phyloP scores from a whole-genome alignment of 345 rosid genomes.

The Nephelium lappaceum region DNA sequence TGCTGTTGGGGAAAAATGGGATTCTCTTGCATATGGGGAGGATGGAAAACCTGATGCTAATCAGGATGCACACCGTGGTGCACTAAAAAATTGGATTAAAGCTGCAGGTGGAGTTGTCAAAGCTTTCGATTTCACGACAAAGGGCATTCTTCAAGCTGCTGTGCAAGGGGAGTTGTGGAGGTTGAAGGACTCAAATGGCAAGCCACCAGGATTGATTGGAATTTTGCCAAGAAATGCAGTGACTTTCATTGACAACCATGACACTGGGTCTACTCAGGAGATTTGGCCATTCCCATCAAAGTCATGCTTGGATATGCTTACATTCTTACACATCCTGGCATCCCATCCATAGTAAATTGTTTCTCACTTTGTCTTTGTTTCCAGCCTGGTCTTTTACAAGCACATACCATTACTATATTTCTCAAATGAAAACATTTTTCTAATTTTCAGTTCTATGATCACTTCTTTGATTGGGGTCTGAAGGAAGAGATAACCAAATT shows the following conservation, averaged over 20 bases:
- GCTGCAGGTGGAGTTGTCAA: conserved; percentile 59
- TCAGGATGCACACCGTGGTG: conserved; percentile 63
- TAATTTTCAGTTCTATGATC: conserved; percentile 73
- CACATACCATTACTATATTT: not conserved
- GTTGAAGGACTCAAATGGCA: conserved; percentile 66
- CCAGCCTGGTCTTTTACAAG: not conserved
- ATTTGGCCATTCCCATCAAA: conserved; percentile 77
- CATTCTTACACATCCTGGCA: conserved; percentile 86
- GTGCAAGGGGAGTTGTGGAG: conserved; percentile 82
- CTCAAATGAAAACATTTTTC: not conserved
- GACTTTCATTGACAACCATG: conserved; percentile 85
- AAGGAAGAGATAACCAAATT: conserved; percentile 59
- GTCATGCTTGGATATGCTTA: conserved; percentile 89
- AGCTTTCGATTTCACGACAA: conserved; percentile 90
- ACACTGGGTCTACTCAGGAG: conserved; percentile 59
- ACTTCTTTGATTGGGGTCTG: conserved; percentile 68
- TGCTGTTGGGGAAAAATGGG: conserved; percentile 87
- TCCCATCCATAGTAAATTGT: conserved; percentile 59
- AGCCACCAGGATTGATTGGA: conserved; percentile 82
- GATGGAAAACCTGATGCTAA: conserved; percentile 53
- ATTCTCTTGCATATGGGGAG: conserved; percentile 47
- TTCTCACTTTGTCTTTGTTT: not conserved
- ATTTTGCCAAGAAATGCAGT: conserved; percentile 70
- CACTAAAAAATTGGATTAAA: conserved; percentile 59
- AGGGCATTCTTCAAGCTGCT: conserved; percentile 76